Base-by-base conservation (phyloP, 129 eudicot species). In the Escallonia herrerae region DNA sequence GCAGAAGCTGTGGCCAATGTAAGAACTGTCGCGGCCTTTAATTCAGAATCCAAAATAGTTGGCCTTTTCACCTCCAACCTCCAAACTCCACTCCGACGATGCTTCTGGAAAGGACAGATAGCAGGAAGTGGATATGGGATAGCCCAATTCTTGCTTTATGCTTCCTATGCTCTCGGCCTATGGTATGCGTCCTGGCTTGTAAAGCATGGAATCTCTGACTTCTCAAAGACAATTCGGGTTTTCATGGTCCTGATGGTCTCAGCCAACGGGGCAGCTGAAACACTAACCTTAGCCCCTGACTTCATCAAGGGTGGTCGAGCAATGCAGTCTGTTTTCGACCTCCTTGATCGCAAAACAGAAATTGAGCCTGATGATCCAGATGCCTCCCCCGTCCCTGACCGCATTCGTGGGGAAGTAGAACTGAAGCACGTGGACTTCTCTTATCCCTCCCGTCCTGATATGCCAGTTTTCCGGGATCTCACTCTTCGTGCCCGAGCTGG, bases 171-270 rank as follows among this genome's bases (percentile, higher is more conserved):
- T 3, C 80, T 94, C 0, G 99, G 99, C 51, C 87, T 94, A 8
- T 94, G 99, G 99, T 94, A 94, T 44, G 91, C 99, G 3, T 86
- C 97, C 0, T 94, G 99, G 99, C 99, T 94, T 7, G 97, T 94
- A 15, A 89, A 84, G 60, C 97, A 94, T 38, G 99, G 99, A 2
- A 89, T 94, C 62, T 94, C 99, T 0, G 99, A 94, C 64, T 94
- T 94, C 81, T 89, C 99, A 4, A 89, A 89, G 61, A 94, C 97
- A 2, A 94, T 94, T 45, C 84, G 99, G 3, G 99, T 94, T 41
- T 89, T 94, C 74, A 94, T 94, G 99, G 99, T 94, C 72, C 97
- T 94, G 22, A 94, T 94, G 99, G 97, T 94, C 51, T 94, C 99
- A 0, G 99, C 99, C 49, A 89, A 94, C 53, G 96, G 97, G 65